Evolutionary conservation across 305 asterid species (phyloP).

Genomic region (Ajuga reptans): DNA sequence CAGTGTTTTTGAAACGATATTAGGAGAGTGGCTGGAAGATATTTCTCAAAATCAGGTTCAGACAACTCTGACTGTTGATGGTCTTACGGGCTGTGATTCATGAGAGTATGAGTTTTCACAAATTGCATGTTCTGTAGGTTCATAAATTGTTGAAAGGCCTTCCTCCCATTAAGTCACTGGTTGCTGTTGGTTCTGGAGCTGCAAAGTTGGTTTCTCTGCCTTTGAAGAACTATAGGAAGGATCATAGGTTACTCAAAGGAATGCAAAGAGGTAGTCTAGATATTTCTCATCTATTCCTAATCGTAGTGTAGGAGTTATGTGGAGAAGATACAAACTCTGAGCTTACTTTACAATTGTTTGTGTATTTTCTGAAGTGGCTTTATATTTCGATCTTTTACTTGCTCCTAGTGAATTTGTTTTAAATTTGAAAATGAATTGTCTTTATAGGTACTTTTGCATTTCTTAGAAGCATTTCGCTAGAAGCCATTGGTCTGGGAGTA

Average conservation of each 20-base stretch:
- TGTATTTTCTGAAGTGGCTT: not conserved
- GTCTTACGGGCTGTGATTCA: conserved; percentile 22
- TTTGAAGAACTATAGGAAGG: conserved; percentile 75
- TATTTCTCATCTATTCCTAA: conserved; percentile 10
- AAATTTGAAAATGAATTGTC: conserved; percentile 19
- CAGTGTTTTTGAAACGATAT: conserved; percentile 61
- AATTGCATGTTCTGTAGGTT: conserved; percentile 40
- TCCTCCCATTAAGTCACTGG: conserved; percentile 85
- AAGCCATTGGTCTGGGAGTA: conserved; percentile 95
- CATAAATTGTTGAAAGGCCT: conserved; percentile 94
- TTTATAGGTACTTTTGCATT: conserved; percentile 77
- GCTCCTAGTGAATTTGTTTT: not conserved
- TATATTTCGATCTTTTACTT: not conserved
- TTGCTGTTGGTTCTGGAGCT: conserved; percentile 98
- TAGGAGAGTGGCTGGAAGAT: conserved; percentile 98
- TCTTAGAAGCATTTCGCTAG: conserved; percentile 85
- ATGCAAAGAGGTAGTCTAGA: conserved; percentile 79
- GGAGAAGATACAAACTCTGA: conserved; percentile 3
- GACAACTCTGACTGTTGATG: conserved; percentile 10
- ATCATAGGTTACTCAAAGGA: conserved; percentile 83
- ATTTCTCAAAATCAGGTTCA: conserved; percentile 94
- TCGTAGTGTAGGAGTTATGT: conserved; percentile 1
- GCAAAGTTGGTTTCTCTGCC: conserved; percentile 88
- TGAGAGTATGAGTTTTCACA: conserved; percentile 21
- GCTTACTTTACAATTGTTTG: conserved; percentile 6